Conservation (phyloP, 164 flowering plant species). For the Stephania japonica region DNA sequence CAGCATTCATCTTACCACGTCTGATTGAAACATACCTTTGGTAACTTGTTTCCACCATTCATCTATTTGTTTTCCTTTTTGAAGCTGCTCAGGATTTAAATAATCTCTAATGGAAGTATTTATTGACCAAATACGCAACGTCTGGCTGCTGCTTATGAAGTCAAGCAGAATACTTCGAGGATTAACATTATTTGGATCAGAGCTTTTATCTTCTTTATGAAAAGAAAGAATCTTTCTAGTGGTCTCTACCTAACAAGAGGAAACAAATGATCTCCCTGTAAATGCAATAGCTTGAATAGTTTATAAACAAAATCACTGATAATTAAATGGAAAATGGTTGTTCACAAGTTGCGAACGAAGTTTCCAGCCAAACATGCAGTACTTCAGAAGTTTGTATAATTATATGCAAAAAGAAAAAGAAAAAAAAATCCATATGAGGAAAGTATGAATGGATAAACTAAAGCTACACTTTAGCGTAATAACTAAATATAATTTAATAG, state of each 20-base stretch:
- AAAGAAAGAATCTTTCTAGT: constrained; percentile 83
- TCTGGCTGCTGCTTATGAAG: constrained; percentile 92
- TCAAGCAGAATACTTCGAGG: constrained; percentile 87
- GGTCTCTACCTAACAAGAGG: constrained; percentile 67
- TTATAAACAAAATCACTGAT: background rate
- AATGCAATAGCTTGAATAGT: background rate
- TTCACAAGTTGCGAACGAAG: background rate
- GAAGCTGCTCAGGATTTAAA: constrained; percentile 87
- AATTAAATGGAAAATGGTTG: background rate
- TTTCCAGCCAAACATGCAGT: background rate
- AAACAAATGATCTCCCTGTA: constrained; percentile 5
- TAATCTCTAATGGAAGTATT: constrained; percentile 74
- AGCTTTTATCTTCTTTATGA: constrained; percentile 79
- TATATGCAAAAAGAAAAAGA: background rate
- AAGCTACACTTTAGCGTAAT: background rate
- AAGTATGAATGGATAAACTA: background rate
- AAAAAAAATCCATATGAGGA: background rate
- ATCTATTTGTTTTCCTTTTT: constrained; percentile 97
- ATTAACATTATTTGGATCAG: constrained; percentile 62
- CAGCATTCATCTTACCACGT: background rate
- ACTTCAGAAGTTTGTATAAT: background rate
- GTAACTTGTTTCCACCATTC: constrained; percentile 98
- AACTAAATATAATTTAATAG: background rate
- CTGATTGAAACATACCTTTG: constrained; percentile 52
- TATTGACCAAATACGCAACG: constrained; percentile 89